These are phyloP conservation scores for Entomophthora muscae DNA, from an alignment of 371 early-diverging fungal species.

Conservation along the genomic window DNA sequence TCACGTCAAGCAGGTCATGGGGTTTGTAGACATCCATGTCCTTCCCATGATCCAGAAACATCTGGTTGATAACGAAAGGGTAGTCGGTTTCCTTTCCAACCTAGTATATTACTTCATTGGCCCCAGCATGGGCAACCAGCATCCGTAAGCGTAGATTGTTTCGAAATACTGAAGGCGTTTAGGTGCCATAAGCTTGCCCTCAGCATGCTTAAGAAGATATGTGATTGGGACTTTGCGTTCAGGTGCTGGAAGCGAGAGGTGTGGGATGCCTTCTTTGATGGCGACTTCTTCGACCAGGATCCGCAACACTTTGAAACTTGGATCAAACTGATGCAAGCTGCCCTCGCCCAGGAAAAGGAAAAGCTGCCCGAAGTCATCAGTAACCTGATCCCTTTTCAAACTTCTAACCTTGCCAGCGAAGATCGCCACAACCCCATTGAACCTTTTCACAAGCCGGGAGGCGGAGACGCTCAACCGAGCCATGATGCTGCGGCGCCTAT, in stretches of 20 bases:
- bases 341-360: slow-evolving; percentile 52
- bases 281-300: slow-evolving; percentile 48
- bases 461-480: slow-evolving; percentile 55
- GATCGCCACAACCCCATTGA: slow-evolving; percentile 46
- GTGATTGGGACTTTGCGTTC: slow-evolving; percentile 32
- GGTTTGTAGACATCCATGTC: not conserved
- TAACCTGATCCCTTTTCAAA: too few species aligned
- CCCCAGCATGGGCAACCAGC: slow-evolving; percentile 40
- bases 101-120: slow-evolving; percentile 62
- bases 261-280: slow-evolving; percentile 61
- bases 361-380: slow-evolving; percentile 42
- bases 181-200: not conserved
- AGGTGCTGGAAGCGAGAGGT: slow-evolving; percentile 61
- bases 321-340: slow-evolving; percentile 41
- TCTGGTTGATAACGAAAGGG: slow-evolving; percentile 1
- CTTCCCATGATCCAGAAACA: not conserved
- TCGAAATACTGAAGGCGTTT: not conserved
- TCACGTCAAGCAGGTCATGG: not conserved
- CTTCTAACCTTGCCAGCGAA: slow-evolving; percentile 9
- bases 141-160: slow-evolving; percentile 13
- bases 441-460: slow-evolving; percentile 67
- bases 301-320: slow-evolving; percentile 31
- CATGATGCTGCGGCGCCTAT: slow-evolving; percentile 46
- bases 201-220: slow-evolving; percentile 11
- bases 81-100: slow-evolving; percentile 28